phyloP scores from a whole-genome alignment of 345 rosid species.

The Sonneratia alba region DNA sequence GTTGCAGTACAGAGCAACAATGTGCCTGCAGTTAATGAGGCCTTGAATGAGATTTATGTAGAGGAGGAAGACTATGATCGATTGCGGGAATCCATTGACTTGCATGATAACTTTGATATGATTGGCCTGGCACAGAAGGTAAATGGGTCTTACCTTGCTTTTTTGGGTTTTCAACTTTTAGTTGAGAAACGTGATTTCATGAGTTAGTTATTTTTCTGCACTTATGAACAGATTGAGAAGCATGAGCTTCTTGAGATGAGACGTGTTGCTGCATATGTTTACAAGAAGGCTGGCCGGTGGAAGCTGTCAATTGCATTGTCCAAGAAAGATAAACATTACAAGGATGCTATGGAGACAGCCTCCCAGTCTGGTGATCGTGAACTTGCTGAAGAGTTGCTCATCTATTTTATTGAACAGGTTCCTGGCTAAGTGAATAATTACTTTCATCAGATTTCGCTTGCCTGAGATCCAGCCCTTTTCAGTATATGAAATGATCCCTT shows the following conservation, averaged over 20 bases:
- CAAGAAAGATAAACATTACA: conserved; percentile 84
- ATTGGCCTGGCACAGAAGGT: conserved; percentile 53
- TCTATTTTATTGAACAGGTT: conserved; percentile 94
- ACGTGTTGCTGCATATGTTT: conserved; percentile 98
- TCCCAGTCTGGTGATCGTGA: conserved; percentile 97
- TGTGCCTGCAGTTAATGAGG: conserved; percentile 44
- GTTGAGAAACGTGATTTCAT: background rate
- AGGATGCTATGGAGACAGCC: conserved; percentile 98
- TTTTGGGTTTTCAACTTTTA: background rate
- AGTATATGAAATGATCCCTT: background rate
- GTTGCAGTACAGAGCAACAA: conserved; percentile 48
- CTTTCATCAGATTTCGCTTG: background rate
- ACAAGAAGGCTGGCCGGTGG: conserved; percentile 98
- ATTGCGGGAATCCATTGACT: conserved; percentile 40
- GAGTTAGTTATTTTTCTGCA: background rate
- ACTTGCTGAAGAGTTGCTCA: conserved; percentile 90
- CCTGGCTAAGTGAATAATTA: background rate
- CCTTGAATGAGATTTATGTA: conserved; percentile 42
- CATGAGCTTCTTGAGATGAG: conserved; percentile 99
- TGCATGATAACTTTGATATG: conserved; percentile 48
- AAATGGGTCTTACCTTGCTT: background rate
- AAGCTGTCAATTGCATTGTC: conserved; percentile 96
- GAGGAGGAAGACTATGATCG: conserved; percentile 52
- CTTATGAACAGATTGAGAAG: conserved; percentile 70
- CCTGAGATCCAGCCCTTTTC: background rate